Percentiles rank a stretch among this genome's conserved stretches.
phyloP scores from a whole-genome alignment of 2,329 filamentous ascomycete species.

The Colletotrichum sp. region DNA sequence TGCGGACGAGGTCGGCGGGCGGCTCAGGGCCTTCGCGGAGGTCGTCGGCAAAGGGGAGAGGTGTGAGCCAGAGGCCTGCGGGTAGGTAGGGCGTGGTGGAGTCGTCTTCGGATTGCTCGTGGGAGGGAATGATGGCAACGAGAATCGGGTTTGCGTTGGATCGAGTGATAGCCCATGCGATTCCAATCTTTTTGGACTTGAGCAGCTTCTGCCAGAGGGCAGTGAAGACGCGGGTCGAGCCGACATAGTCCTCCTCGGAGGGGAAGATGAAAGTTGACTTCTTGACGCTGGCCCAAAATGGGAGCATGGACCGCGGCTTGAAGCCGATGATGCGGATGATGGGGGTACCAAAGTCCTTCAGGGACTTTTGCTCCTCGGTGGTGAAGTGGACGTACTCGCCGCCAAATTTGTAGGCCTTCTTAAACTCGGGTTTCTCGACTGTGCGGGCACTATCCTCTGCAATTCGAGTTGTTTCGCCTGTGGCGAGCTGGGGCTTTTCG shows the following conservation, averaged over 20 bases:
- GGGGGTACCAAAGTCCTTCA: conserved; percentile 82
- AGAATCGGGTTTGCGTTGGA: conserved; percentile 80
- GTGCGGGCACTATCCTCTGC: conserved; percentile 79
- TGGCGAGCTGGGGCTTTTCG: conserved; percentile 83
- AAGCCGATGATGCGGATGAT: conserved; percentile 92
- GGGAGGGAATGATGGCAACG: conserved; percentile 81
- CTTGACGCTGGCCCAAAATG: conserved; percentile 83
- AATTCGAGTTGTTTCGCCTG: conserved; percentile 74
- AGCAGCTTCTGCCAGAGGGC: conserved; percentile 88
- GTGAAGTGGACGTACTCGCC: conserved; percentile 88
- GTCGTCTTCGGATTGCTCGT: conserved; percentile 67
- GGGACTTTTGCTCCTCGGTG: conserved; percentile 78
- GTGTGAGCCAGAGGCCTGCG: conserved; percentile 86
- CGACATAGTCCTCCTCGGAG: conserved; percentile 86
- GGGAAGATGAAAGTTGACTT: conserved; percentile 94
- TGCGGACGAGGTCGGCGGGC: conserved; percentile 52
- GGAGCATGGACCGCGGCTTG: conserved; percentile 78
- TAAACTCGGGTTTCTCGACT: conserved; percentile 81
- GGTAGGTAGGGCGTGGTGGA: conserved; percentile 75
- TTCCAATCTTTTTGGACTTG: conserved; percentile 77
- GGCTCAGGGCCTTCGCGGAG: conserved; percentile 78
- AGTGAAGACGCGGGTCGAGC: conserved; percentile 91
- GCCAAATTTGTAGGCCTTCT: conserved; percentile 95
- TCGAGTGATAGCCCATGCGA: conserved; percentile 90
- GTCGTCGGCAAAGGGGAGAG: conserved; percentile 89